These are phyloP conservation scores for Lasiodiplodia theobromae DNA, from an alignment of 2,329 filamentous ascomycete genomes.

Conservation along the genomic window DNA sequence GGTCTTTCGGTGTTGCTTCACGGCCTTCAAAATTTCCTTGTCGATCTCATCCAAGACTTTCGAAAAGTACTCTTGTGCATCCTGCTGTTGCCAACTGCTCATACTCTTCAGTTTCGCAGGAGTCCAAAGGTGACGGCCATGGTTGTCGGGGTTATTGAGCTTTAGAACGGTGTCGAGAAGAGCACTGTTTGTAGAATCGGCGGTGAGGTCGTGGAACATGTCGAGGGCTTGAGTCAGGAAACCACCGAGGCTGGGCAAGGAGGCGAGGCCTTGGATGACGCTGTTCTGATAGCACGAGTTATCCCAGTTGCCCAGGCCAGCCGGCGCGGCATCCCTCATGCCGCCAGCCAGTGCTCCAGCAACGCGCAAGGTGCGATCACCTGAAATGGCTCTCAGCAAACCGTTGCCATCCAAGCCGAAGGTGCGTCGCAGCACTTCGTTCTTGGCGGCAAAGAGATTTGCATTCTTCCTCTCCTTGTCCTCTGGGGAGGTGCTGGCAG, in stretches of 20 bases:
- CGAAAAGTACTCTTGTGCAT: slow-evolving; percentile 96
- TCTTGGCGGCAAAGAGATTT: slow-evolving; percentile 39
- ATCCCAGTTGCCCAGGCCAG: slow-evolving; percentile 86
- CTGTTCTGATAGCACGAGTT: slow-evolving; percentile 99
- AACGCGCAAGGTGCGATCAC: slow-evolving; percentile 44
- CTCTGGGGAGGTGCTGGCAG: slow-evolving; percentile 20
- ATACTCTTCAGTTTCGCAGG: slow-evolving; percentile 84
- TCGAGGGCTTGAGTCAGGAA: slow-evolving; percentile 61
- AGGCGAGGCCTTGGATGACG: slow-evolving; percentile 80
- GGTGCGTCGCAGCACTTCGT: slow-evolving; percentile 44
- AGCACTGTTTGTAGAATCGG: slow-evolving; percentile 58
- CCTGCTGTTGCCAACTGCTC: slow-evolving; percentile 95
- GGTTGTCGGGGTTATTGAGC: slow-evolving; percentile 73
- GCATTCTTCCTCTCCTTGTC: slow-evolving; percentile 33
- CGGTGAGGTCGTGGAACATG: slow-evolving; percentile 45
- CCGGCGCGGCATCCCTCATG: slow-evolving; percentile 45
- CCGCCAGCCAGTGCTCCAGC: slow-evolving; percentile 36
- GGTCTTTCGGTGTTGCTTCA: slow-evolving; percentile 47
- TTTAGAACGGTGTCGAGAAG: slow-evolving; percentile 72
- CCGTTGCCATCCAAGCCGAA: slow-evolving; percentile 49
- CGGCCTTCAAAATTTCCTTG: slow-evolving; percentile 67
- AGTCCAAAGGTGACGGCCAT: slow-evolving; percentile 82
- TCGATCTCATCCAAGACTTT: slow-evolving; percentile 87
- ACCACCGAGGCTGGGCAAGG: slow-evolving; percentile 71
- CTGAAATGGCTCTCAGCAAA: slow-evolving; percentile 47